Evolutionary conservation across 1,284 basidiomycete species (phyloP).

Genomic region (Heterobasidion annosum): DNA sequence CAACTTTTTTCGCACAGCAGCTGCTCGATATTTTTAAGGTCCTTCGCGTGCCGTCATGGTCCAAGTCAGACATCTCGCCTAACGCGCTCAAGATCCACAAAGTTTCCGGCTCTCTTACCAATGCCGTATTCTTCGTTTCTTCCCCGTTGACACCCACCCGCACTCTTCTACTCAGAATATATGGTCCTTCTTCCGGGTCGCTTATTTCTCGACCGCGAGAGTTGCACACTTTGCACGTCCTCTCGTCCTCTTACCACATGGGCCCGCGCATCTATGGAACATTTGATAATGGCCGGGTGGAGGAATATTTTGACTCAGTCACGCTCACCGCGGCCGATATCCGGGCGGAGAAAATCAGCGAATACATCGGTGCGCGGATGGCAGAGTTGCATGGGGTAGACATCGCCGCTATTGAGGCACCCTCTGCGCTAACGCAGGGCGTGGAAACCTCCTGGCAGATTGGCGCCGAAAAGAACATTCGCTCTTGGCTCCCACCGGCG

Average conservation of each 20-base stretch:
- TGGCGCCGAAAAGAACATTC: constrained; percentile 51
- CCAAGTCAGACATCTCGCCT: constrained; percentile 31
- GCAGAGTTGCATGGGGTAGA: constrained; percentile 90
- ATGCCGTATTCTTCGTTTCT: constrained; percentile 90
- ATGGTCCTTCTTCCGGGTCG: constrained; percentile 77
- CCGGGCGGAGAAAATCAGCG: constrained; percentile 64
- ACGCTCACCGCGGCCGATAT: constrained; percentile 73
- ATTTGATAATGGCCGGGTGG: constrained; percentile 87
- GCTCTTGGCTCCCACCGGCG: constrained; percentile 56
- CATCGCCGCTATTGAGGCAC: constrained; percentile 53
- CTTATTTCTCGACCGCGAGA: constrained; percentile 83
- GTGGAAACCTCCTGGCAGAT: constrained; percentile 43
- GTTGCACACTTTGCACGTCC: constrained; percentile 77
- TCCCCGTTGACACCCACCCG: constrained; percentile 42
- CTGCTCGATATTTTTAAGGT: constrained; percentile 46
- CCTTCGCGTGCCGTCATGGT: constrained; percentile 54
- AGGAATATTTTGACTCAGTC: constrained; percentile 87
- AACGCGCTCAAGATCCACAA: constrained; percentile 59
- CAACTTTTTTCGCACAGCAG: constrained; percentile 45
- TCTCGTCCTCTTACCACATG: constrained; percentile 80
- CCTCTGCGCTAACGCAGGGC: constrained; percentile 20
- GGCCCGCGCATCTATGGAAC: constrained; percentile 91
- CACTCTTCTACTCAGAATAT: constrained; percentile 81
- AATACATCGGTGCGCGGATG: constrained; percentile 87
- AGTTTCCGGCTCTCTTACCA: constrained; percentile 88